Base-by-base conservation (phyloP, 2,329 filamentous ascomycete genomes). In the Penicillium digitatum region DNA sequence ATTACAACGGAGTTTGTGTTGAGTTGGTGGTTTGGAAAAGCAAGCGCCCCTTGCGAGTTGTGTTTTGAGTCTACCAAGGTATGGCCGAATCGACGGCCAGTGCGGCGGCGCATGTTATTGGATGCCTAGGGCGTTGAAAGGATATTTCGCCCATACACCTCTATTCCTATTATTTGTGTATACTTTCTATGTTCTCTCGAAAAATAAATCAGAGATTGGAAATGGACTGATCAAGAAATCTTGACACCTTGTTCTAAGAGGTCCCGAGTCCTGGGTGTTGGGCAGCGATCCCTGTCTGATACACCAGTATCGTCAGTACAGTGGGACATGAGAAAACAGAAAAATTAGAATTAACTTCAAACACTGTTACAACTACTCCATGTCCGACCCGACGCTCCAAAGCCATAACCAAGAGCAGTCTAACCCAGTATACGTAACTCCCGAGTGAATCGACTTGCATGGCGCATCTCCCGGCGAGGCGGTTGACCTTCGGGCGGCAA, bases 21-120 rank as follows among this genome's bases (percentile, higher is more conserved):
- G 8, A 38, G 20, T 9, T 29, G 7, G 12, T 37, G 39, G 22
- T 47, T 38, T 24, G n/a, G 22, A 22, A 45, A 24, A n/a, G 9
- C 8, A 32, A 38, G 37, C 45, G 44, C 59, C 60, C 57, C 60
- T 61, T 62, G 60, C 60, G 22, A 60, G 29, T 7, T 47, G 20
- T 48, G 22, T 34, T 18, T 50, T 14, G n/a, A 45, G 34, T 22
- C 29, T 3, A 26, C 24, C 24, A 7, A 27, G 26, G 26, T 27
- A 52, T 40, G 51, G 37, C 48, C 27, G 16, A 24, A 6, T 42
- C 8, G 27, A 42, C 37, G 47, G 40, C 42, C 18, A 38, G 48
- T 39, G 45, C 49, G 43, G 45, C 49, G 43, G 27, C 22, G 48
- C 11, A 4, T 50, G 29, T 42, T 35, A 54, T 54, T 54, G 51